A percentile compares a stretch with the other conserved stretches of the same genome.
phyloP scores from a whole-genome alignment of 306 rosid genomes.

The Sindora glabra region DNA sequence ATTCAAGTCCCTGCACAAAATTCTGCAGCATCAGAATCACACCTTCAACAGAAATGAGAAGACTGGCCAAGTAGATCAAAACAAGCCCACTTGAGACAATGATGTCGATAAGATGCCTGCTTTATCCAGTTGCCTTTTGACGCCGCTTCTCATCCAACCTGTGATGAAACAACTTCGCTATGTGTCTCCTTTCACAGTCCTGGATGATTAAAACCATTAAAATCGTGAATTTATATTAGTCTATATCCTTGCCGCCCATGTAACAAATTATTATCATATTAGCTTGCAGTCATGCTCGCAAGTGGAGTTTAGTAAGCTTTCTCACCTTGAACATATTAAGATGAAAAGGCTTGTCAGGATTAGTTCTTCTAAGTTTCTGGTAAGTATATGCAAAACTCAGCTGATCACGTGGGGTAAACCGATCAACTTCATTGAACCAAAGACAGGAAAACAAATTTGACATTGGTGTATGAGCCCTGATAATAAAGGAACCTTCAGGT shows the following conservation, averaged over 20 bases:
- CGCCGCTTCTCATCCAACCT: slow-evolving; percentile 63
- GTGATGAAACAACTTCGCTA: slow-evolving; percentile 86
- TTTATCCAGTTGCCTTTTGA: slow-evolving; percentile 23
- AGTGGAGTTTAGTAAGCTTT: slow-evolving; percentile 11
- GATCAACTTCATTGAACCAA: slow-evolving; percentile 92
- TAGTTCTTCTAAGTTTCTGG: slow-evolving; percentile 90
- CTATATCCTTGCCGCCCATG: not conserved
- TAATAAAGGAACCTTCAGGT: slow-evolving; percentile 90
- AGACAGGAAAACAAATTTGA: slow-evolving; percentile 91
- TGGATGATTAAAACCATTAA: slow-evolving; percentile 20
- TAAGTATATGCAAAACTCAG: slow-evolving; percentile 87
- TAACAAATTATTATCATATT: not conserved
- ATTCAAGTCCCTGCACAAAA: slow-evolving; percentile 19
- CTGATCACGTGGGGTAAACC: slow-evolving; percentile 97
- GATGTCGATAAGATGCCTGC: slow-evolving; percentile 7
- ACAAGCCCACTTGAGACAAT: slow-evolving; percentile 9
- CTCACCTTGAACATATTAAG: slow-evolving; percentile 94
- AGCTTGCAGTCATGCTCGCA: not conserved
- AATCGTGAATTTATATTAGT: not conserved
- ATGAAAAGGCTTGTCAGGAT: slow-evolving; percentile 71
- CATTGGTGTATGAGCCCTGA: slow-evolving; percentile 96
- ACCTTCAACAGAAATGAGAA: slow-evolving; percentile 23
- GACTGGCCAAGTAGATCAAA: slow-evolving; percentile 11
- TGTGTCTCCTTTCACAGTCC: slow-evolving; percentile 94
- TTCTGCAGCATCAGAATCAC: slow-evolving; percentile 23